Base-by-base conservation (phyloP, 169 alveolate species). In the Amoebophrya sp. region DNA sequence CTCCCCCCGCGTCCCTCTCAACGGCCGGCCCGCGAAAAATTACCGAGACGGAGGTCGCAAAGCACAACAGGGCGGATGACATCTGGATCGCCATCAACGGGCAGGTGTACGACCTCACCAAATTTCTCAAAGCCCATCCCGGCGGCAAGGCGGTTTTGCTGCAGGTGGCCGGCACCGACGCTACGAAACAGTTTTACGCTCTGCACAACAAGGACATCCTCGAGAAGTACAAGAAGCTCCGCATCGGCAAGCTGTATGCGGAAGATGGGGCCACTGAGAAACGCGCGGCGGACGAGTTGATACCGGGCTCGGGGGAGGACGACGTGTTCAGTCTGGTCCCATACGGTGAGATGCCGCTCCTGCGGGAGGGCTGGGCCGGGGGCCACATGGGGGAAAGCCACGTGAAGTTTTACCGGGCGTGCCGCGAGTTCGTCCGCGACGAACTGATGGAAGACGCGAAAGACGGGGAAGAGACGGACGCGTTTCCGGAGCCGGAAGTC, bases 61-160 rank as follows among this genome's bases (percentile, higher is more conserved):
- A 92, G 88, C 96, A 95, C 92, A 90, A 88, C 39, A 92, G 92
- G n/a, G 70, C 69, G 87, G 69, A 90, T n/a, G 96, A 94, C 58
- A 94, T 95, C 38, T 95, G 97, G 97, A 88, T 92, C 69, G 94
- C 93, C 40, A 89, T 92, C 88, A 93, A 94, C 48, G 95, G 95
- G 48, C 91, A 92, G 41, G 96, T 95, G 26, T 95, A 95, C 91
- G 95, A 95, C 87, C n/a, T 95, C 41, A 95, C 97, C 15, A 90
- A 94, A 29, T 95, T 94, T 89, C 48, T 94, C 43, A 50, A 92
- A 87, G 41, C 38, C 42, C 97, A 95, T 67, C 97, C 97, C 13
- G 97, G 97, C 50, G 97, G 97, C 29, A 38, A 23, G 87, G 88
- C 50, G 23, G 91, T 89, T 0, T 39, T 89, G 5, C 1, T 34